Evolutionary conservation across 768 basidiomycete genomes (phyloP).

Genomic region (Mrakia frigida): DNA sequence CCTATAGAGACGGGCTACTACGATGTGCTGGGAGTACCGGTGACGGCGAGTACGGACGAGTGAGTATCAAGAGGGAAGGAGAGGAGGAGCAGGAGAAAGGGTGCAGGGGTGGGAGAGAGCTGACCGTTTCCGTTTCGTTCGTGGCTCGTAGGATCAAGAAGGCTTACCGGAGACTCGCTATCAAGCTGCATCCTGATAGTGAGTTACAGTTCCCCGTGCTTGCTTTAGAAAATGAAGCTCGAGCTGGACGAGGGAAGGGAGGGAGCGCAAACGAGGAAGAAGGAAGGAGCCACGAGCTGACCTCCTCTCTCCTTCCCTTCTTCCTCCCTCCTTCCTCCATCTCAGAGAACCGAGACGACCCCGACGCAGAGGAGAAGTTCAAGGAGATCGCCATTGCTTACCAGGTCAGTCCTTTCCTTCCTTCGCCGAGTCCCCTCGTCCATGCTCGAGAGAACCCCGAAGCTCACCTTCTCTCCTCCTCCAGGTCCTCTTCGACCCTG

Average conservation of each 20-base stretch:
- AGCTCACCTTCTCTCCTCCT: too few relatives aligned
- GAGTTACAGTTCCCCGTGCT: not conserved
- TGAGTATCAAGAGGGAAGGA: not conserved
- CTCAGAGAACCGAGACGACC: constrained; percentile 23
- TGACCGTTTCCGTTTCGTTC: not conserved
- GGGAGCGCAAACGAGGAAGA: not conserved
- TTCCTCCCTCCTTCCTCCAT: not conserved
- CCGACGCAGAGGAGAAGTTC: constrained; percentile 31
- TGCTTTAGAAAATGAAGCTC: not conserved
- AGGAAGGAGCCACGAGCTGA: not conserved
- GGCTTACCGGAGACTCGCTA: constrained; percentile 32
- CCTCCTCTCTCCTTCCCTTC: not conserved
- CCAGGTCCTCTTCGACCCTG: constrained; percentile 27
- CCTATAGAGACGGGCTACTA: constrained; percentile 19
- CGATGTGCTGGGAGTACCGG: constrained; percentile 9
- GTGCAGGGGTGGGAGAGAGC: not conserved
- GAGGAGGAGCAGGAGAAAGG: not conserved
- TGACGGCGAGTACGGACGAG: constrained; percentile 14
- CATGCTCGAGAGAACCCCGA: not conserved
- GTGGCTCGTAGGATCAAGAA: constrained; percentile 26
- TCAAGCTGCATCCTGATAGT: constrained; percentile 33
- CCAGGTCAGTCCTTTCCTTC: constrained; percentile 1
- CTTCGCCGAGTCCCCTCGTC: not conserved
- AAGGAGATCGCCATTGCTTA: constrained; percentile 29
- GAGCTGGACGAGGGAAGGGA: not conserved